Conservation (phyloP, 2,329 filamentous ascomycete genomes). For the Diplodia corticola region DNA sequence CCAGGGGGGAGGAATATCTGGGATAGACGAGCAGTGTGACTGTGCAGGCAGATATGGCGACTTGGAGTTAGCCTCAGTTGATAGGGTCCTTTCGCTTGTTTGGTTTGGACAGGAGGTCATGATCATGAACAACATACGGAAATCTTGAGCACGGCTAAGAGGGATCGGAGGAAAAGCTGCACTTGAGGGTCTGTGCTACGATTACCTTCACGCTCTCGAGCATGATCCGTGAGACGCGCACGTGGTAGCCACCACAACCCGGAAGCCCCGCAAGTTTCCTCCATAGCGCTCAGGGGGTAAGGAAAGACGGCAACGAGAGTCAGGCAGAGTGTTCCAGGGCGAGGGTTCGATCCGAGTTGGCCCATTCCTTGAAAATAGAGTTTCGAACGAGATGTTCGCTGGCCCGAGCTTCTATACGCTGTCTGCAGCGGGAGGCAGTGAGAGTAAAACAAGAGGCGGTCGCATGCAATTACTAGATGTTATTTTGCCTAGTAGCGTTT, state of each 20-base stretch:
- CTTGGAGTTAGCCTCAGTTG: too few relatives aligned
- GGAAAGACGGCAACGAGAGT: background rate
- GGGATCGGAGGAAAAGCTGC: background rate
- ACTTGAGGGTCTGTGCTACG: background rate
- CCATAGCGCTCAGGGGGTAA: background rate
- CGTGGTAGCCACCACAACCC: background rate
- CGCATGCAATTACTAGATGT: background rate
- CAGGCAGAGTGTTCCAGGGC: background rate
- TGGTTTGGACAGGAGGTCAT: too few relatives aligned
- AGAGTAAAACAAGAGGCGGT: background rate
- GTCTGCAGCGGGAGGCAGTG: background rate
- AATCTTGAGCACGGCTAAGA: background rate
- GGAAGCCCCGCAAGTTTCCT: background rate
- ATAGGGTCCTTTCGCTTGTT: too few relatives aligned
- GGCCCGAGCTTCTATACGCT: background rate
- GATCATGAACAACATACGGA: background rate
- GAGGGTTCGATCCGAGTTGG: background rate
- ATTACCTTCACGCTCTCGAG: background rate
- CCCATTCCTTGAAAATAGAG: background rate
- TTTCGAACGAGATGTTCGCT: background rate
- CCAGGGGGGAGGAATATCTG: too few relatives aligned
- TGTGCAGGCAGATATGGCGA: too few relatives aligned
- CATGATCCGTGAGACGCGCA: background rate
- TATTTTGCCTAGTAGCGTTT: background rate
- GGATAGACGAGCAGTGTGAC: too few relatives aligned